Percentiles rank a stretch among this genome's conserved stretches.
Conservation (phyloP, 2,329 filamentous ascomycete species). For the Blastomyces silverae region DNA sequence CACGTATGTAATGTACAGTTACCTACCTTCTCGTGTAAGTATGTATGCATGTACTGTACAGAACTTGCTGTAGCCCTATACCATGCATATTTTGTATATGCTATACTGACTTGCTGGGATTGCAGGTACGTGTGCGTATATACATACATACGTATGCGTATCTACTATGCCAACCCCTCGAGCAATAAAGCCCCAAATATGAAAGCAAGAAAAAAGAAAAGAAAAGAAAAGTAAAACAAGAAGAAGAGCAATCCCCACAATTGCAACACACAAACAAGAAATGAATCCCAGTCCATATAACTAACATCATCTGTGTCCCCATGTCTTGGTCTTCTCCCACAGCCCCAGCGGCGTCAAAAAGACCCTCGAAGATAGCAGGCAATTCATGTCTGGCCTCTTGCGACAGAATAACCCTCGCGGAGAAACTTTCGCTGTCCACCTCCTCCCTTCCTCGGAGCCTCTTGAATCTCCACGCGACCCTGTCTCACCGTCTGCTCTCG, state of each 20-base stretch:
- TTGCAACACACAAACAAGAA: not conserved
- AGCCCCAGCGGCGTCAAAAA: not conserved
- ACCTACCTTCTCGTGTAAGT: not conserved
- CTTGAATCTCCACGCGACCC: not conserved
- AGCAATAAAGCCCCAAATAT: not conserved
- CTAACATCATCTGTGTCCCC: not conserved
- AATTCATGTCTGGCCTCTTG: not conserved
- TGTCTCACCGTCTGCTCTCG: not conserved
- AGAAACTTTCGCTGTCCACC: not conserved
- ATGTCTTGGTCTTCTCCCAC: not conserved
- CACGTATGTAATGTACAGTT: not conserved
- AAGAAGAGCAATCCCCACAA: not conserved
- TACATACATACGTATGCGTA: not conserved
- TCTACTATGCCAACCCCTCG: not conserved
- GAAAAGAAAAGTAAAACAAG: not conserved
- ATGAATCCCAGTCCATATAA: not conserved
- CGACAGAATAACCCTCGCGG: slow-evolving; percentile 3
- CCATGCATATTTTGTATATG: not conserved
- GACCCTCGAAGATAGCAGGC: not conserved
- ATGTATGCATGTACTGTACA: not conserved
- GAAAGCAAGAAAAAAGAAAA: not conserved
- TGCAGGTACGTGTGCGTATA: not conserved
- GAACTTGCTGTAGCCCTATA: not conserved
- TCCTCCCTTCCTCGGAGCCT: not conserved
- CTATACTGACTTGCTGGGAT: not conserved